Percentiles rank a stretch among this genome's conserved stretches.
phyloP scores from a whole-genome alignment of 2,329 filamentous ascomycete genomes.

The Podosphaera aphanis region DNA sequence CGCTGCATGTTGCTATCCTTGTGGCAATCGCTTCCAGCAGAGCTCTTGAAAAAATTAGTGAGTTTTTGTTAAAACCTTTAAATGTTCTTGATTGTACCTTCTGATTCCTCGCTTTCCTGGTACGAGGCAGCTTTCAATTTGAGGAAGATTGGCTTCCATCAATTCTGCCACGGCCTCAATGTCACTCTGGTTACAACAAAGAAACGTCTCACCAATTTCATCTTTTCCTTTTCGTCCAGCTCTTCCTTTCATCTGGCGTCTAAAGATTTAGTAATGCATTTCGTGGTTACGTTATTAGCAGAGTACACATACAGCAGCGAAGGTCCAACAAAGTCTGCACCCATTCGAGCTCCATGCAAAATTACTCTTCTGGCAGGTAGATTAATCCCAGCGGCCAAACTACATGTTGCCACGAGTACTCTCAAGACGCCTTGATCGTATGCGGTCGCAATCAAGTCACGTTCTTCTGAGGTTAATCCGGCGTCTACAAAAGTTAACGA shows the following conservation, averaged over 20 bases:
- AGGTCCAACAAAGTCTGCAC: constrained; percentile 50
- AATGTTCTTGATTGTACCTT: constrained; percentile 21
- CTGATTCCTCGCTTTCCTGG: constrained; percentile 45
- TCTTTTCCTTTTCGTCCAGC: constrained; percentile 61
- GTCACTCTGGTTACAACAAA: constrained; percentile 47
- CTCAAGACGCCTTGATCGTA: constrained; percentile 46
- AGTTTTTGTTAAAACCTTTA: neutral
- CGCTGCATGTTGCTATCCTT: constrained; percentile 38
- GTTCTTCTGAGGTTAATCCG: constrained; percentile 50
- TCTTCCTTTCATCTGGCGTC: constrained; percentile 55
- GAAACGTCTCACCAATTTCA: constrained; percentile 52
- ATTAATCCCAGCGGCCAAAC: constrained; percentile 65
- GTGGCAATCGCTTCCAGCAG: constrained; percentile 48
- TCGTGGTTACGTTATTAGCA: neutral
- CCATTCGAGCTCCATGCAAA: constrained; percentile 52
- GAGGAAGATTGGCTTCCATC: constrained; percentile 48
- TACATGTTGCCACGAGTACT: constrained; percentile 55
- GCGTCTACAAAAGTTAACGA: constrained; percentile 20
- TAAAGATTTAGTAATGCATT: constrained; percentile 14
- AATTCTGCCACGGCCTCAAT: constrained; percentile 46
- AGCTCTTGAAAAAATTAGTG: constrained; percentile 28
- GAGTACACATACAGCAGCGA: constrained; percentile 35
- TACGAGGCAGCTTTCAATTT: constrained; percentile 42
- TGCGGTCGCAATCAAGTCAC: constrained; percentile 45
- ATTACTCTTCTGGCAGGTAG: constrained; percentile 51